A percentile compares a stretch with the other conserved stretches of the same genome.
Conservation (phyloP, 2,329 filamentous ascomycete species). For the Aspergillus persii region DNA sequence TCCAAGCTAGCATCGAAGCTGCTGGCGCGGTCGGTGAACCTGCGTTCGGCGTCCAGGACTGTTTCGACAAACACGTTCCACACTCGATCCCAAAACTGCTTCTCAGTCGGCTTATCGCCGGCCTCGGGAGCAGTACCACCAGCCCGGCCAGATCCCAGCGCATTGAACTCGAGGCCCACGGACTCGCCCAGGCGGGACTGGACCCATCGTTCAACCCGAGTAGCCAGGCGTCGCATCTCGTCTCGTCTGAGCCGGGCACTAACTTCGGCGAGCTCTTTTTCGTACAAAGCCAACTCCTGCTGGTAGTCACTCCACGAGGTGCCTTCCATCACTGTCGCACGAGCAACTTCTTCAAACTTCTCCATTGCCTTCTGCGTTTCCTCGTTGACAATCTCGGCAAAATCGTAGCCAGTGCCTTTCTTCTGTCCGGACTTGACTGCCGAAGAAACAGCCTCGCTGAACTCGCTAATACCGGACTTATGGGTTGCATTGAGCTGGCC, state of each 20-base stretch:
- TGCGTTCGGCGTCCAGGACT: constrained; percentile 77
- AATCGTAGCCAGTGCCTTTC: constrained; percentile 86
- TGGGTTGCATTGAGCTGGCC: constrained; percentile 87
- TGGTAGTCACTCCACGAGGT: constrained; percentile 85
- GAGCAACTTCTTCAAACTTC: constrained; percentile 73
- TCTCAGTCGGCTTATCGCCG: constrained; percentile 73
- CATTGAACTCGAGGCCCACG: constrained; percentile 92
- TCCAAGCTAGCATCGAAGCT: constrained; percentile 91
- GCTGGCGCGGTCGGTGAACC: constrained; percentile 83
- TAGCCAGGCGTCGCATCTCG: constrained; percentile 91
- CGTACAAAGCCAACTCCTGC: constrained; percentile 74
- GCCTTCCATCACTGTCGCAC: constrained; percentile 72
- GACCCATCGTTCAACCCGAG: constrained; percentile 90
- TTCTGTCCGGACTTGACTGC: constrained; percentile 92
- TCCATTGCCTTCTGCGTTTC: constrained; percentile 76
- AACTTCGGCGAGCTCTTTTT: constrained; percentile 87
- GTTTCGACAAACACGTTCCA: constrained; percentile 83
- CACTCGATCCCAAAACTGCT: constrained; percentile 91
- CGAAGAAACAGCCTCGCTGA: constrained; percentile 80
- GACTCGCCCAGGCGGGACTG: constrained; percentile 82
- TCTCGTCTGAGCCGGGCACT: constrained; percentile 83
- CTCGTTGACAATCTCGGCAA: constrained; percentile 83
- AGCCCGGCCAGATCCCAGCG: constrained; percentile 81
- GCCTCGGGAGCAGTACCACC: constrained; percentile 77
- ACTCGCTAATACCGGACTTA: constrained; percentile 79